Base-by-base conservation (phyloP, 176 grass and related monocot species). In the Oryza longistaminata region DNA sequence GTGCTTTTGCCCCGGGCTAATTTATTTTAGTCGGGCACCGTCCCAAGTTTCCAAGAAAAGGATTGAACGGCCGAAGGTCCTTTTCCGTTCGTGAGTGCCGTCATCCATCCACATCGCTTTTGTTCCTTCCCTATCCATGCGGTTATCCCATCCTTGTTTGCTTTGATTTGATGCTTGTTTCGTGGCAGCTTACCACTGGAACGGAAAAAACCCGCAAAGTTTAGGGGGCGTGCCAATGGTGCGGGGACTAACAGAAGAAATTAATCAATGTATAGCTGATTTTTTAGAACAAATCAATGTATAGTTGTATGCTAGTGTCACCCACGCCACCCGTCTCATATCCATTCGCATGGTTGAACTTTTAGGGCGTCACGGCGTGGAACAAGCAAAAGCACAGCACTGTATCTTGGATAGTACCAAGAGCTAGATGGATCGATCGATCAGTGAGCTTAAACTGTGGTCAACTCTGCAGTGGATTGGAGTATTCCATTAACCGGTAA, bases 231-330 rank as follows among this genome's bases (percentile, higher is more conserved):
- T 14, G 58, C 27, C 44, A 8, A 11, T 25, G 5, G 60, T 75
- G 21, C 73, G 48, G 21, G 22, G 74, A 85, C 46, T 77, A 33
- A 61, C 11, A 15, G 48, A 61, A 40, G 74, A 77, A 70, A 44
- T 9, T 62, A 62, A 62, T 21, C n/a, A 24, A 24, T 62, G 19
- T 24, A 49, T 22, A 29, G 5, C 70, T 40, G 39, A 31, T 31
- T 31, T 31, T 31, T 31, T 31, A 31, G 29, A 31, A 31, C 29
- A 31, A 62, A 62, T 21, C n/a, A 24, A 24, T 62, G 19, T 24
- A 49, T 22, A 29, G 5, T 77, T 40, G 39, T 40, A 1, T 8
- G 0, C 22, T 68, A 15, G 34, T 35, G 4, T 44, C 64, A 31
- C 22, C 31, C 64, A 22, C 16, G 73, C 64, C 68, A 43, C 68